phyloP scores from a whole-genome alignment of 345 rosid species.

The Corchorus capsularis region DNA sequence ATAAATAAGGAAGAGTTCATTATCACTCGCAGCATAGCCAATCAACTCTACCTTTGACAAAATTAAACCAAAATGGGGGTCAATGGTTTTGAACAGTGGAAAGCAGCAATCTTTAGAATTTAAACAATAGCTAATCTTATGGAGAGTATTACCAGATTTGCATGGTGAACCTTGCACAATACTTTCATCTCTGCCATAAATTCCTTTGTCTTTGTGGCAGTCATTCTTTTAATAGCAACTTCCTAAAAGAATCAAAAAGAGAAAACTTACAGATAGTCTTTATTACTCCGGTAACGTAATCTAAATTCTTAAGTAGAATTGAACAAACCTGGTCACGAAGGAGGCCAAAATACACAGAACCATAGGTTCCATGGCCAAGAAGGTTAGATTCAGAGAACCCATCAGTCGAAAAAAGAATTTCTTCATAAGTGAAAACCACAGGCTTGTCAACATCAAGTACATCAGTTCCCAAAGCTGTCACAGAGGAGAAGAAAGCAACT shows the following conservation, averaged over 20 bases:
- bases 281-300: neutral
- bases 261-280: neutral
- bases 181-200: conserved; percentile 96
- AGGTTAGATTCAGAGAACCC: conserved; percentile 83
- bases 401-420: conserved; percentile 65
- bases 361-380: conserved; percentile 93
- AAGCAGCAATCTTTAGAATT: conserved; percentile 8
- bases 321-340: conserved; percentile 76
- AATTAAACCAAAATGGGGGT: conserved; percentile 41
- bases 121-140: conserved; percentile 10
- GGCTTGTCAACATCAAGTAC: conserved; percentile 85
- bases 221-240: conserved; percentile 91
- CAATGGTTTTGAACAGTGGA: conserved; percentile 28
- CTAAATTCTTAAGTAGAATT: conserved; percentile 7
- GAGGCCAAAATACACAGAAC: conserved; percentile 82
- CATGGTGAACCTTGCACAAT: conserved; percentile 92
- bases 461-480: conserved; percentile 66
- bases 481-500: conserved; percentile 12
- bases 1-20: conserved; percentile 83
- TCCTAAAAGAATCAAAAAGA: conserved; percentile 51
- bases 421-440: conserved; percentile 76
- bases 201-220: conserved; percentile 90
- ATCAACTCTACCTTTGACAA: conserved; percentile 89
- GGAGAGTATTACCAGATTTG: conserved; percentile 74
- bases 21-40: conserved; percentile 79